phyloP scores from a whole-genome alignment of 2,329 filamentous ascomycete species.

The Aureobasidium sp. region DNA sequence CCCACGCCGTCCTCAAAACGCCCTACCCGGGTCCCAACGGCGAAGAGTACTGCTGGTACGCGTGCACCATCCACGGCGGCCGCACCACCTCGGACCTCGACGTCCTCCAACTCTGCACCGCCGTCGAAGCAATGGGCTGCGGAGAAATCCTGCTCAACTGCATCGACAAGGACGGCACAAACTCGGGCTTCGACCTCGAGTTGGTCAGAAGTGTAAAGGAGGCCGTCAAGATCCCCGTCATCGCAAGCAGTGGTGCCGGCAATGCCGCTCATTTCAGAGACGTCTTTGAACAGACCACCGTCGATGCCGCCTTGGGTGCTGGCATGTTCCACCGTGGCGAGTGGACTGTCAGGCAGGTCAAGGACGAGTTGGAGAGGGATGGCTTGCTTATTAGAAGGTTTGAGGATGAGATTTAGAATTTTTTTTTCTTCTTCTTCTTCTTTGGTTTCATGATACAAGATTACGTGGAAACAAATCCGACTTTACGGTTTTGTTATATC shows the following conservation, averaged over 20 bases:
- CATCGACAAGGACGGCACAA: conserved; percentile 94
- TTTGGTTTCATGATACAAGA: too few species aligned
- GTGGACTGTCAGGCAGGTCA: conserved; percentile 91
- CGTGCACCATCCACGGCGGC: conserved; percentile 93
- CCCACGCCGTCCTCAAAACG: conserved; percentile 70
- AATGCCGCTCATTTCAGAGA: conserved; percentile 82
- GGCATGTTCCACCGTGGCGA: conserved; percentile 97
- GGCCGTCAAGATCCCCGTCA: conserved; percentile 85
- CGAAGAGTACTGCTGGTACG: conserved; percentile 87
- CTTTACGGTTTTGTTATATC: too few species aligned
- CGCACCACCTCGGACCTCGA: conserved; percentile 91
- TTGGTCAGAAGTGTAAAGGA: conserved; percentile 80
- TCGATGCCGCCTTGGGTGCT: conserved; percentile 88
- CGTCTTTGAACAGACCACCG: conserved; percentile 77
- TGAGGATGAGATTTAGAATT: conserved; percentile 50
- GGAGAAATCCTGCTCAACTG: conserved; percentile 95
- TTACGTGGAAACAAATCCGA: too few species aligned
- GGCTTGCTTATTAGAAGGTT: conserved; percentile 74
- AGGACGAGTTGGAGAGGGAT: conserved; percentile 65
- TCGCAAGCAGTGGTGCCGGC: conserved; percentile 88
- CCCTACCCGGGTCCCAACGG: conserved; percentile 63
- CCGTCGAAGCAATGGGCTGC: conserved; percentile 91
- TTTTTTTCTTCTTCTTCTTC: too few species aligned
- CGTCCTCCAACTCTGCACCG: conserved; percentile 77
- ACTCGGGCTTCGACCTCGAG: conserved; percentile 90